These are phyloP conservation scores for Gomphus sp. DNA, from an alignment of 1,284 basidiomycete species.

Conservation along the genomic window DNA sequence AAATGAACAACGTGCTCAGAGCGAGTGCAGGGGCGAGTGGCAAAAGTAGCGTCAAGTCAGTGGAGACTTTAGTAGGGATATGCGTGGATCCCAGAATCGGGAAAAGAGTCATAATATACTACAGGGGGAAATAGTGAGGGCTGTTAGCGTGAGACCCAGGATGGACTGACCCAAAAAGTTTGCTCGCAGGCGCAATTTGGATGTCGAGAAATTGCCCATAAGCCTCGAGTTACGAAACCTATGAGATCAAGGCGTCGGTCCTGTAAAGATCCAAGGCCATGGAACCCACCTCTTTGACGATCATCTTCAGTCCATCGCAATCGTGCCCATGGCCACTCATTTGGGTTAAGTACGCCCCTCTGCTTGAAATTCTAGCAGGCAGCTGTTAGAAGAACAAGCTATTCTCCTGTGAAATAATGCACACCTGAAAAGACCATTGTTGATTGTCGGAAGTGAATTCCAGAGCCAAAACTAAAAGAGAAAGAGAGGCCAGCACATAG, in stretches of 20 bases:
- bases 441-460: conserved; percentile 89
- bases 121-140: conserved; percentile 21
- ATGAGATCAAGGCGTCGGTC: neutral
- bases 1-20: conserved; percentile 61
- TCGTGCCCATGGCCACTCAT: conserved; percentile 59
- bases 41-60: conserved; percentile 25
- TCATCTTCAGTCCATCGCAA: conserved; percentile 60
- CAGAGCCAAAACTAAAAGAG: conserved; percentile 48
- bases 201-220: conserved; percentile 84
- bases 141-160: neutral
- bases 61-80: conserved; percentile 19
- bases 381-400: conserved; percentile 15
- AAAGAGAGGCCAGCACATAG: conserved; percentile 49
- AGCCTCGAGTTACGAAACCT: conserved; percentile 72
- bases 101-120: conserved; percentile 62
- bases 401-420: neutral
- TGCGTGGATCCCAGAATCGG: conserved; percentile 46
- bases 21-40: conserved; percentile 45
- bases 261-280: neutral
- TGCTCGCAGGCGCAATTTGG: conserved; percentile 92
- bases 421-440: conserved; percentile 69
- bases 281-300: conserved; percentile 42
- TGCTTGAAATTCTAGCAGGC: conserved; percentile 60
- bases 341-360: conserved; percentile 27
- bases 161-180: conserved; percentile 68